Base-by-base conservation (phyloP, 2,329 filamentous ascomycete genomes). In the Grosmannia clavigera region DNA sequence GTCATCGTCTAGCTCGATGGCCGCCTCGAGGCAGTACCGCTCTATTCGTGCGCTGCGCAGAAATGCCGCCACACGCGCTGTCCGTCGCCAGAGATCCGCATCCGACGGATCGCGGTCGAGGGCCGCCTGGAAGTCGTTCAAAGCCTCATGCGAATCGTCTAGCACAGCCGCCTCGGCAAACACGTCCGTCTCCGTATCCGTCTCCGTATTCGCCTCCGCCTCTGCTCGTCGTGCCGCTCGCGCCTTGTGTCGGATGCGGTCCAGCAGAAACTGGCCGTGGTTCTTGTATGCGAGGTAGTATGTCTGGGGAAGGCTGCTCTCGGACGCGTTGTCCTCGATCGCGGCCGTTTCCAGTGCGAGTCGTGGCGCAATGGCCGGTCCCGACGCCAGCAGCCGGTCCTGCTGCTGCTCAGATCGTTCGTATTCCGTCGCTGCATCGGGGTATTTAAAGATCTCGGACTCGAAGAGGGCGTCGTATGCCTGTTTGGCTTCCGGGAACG, bases 201-300 rank as follows among this genome's bases (percentile, higher is more conserved):
- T 43, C 22, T 31, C 35, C 27, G 29, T 46, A 14, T 29, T 38
- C 6, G 40, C 16, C 35, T 33, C 51, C 19, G 56, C 52, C 0
- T 55, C 60, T 53, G 0, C 25, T 29, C 31, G 38, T 5, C 66
- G 67, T 62, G 3, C 66, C 63, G 35, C 74, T 3, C 46, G 74
- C 12, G 75, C 70, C 55, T 74, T 78, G 71, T 82, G 75, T 66
- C 78, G 84, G 65, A 87, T 82, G 61, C 75, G 76, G 70, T 99
- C 92, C n/a, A 99, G 77, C 61, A 87, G 77, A 69, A 95, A 96
- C 68, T 97, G 90, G 51, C 91, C 94, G 73, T 92, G 86, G 67
- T 97, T 99, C 72, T 97, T 99, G 77, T 95, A 90, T 1, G 92
- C 88, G 9, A 99, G 81, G 68, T 96, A 96, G 25, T 97, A 79